Evolutionary conservation across 2,329 filamentous ascomycete genomes (phyloP).

Genomic region (Chaetomium strumarium): DNA sequence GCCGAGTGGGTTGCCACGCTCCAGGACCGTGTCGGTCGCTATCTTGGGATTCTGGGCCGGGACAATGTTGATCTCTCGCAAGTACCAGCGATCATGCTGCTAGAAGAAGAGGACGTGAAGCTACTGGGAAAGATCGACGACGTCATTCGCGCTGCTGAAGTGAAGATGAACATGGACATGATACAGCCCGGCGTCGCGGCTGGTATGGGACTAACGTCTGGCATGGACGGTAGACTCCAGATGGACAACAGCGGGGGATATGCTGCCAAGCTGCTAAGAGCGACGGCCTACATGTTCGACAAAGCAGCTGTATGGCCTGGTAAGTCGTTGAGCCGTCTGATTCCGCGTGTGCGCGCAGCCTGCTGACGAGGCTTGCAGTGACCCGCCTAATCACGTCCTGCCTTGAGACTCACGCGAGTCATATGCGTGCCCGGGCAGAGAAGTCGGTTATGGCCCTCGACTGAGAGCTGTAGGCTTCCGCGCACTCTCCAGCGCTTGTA

Average conservation of each 20-base stretch:
- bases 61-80: slow-evolving; percentile 73
- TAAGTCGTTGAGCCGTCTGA: slow-evolving; percentile 33
- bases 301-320: slow-evolving; percentile 90
- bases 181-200: slow-evolving; percentile 46
- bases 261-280: slow-evolving; percentile 74
- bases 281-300: slow-evolving; percentile 81
- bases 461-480: slow-evolving; percentile 19
- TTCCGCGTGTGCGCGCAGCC: neutral
- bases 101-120: slow-evolving; percentile 88
- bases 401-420: slow-evolving; percentile 48
- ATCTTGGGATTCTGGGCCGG: slow-evolving; percentile 78
- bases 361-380: slow-evolving; percentile 31
- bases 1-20: slow-evolving; percentile 92
- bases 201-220: slow-evolving; percentile 51
- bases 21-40: slow-evolving; percentile 88
- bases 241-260: slow-evolving; percentile 65
- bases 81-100: slow-evolving; percentile 80
- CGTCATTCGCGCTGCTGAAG: slow-evolving; percentile 69
- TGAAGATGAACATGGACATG: slow-evolving; percentile 63
- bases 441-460: slow-evolving; percentile 43
- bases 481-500: no score
- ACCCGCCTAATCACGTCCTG: slow-evolving; percentile 51
- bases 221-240: slow-evolving; percentile 30
- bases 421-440: slow-evolving; percentile 47
- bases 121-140: slow-evolving; percentile 76